Conservation (phyloP, 2,329 filamentous ascomycete species). For the Phoma sp. region DNA sequence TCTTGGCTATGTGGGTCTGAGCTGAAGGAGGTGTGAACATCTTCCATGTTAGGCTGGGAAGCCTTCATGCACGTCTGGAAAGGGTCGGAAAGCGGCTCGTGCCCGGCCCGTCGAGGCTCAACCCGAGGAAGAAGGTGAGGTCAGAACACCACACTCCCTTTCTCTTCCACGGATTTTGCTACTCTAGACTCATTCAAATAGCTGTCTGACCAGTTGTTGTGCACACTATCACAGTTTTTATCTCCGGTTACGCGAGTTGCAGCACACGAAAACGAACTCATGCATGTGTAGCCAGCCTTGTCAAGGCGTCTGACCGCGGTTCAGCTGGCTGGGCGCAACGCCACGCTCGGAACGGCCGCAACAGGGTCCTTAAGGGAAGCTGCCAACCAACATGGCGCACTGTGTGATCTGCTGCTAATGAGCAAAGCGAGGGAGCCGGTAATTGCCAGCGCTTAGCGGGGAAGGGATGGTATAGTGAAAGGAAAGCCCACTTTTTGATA, state of each 20-base stretch:
- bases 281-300: slow-evolving; percentile 8
- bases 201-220: not conserved
- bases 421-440: not conserved
- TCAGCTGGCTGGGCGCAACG: slow-evolving; percentile 8
- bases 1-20: not conserved
- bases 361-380: not conserved
- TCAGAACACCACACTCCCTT: slow-evolving; percentile 1
- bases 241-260: not conserved
- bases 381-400: not conserved
- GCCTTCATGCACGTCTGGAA: not conserved
- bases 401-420: slow-evolving; percentile 4
- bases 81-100: slow-evolving; percentile 1
- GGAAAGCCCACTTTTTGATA: not conserved
- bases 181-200: not conserved
- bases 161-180: not conserved
- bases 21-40: slow-evolving; percentile 6
- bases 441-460: not conserved
- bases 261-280: not conserved
- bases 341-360: slow-evolving; percentile 11
- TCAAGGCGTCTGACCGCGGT: not conserved
- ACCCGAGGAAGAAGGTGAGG: not conserved
- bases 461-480: not conserved
- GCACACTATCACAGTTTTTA: not conserved
- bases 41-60: not conserved
- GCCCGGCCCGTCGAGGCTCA: slow-evolving; percentile 3